Evolutionary conservation across 257 asterid genomes (phyloP).

Genomic region (Anisodus tanguticus): DNA sequence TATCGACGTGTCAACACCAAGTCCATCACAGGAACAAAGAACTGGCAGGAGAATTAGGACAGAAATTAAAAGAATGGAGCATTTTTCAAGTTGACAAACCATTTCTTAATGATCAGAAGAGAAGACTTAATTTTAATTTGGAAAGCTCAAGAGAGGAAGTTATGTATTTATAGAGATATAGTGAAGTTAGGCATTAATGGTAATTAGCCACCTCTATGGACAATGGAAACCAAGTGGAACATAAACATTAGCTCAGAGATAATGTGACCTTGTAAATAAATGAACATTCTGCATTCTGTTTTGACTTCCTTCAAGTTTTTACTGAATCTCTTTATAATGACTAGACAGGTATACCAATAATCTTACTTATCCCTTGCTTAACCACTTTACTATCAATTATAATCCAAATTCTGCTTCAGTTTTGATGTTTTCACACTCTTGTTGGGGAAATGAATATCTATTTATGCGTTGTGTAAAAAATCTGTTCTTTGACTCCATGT

Average conservation of each 20-base stretch:
- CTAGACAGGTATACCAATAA: not conserved
- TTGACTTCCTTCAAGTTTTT: not conserved
- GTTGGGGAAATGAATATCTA: not conserved
- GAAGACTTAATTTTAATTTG: not conserved
- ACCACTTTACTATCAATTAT: not conserved
- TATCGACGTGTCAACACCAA: not conserved
- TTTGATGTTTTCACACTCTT: not conserved
- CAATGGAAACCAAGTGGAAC: constrained; percentile 22
- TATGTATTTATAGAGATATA: not conserved
- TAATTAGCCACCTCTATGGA: constrained; percentile 14
- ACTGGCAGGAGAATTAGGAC: not conserved
- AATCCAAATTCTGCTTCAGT: not conserved
- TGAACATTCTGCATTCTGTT: not conserved
- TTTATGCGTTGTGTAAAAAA: not conserved
- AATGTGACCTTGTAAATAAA: not conserved
- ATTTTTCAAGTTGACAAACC: not conserved
- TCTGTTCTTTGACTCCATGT: no score
- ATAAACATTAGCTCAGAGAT: not conserved
- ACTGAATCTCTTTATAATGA: not conserved
- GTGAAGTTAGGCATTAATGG: not conserved
- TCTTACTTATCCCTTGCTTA: not conserved
- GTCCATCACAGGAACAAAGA: not conserved
- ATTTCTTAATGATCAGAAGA: not conserved
- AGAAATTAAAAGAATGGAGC: not conserved
- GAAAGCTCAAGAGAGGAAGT: not conserved